phyloP scores from a whole-genome alignment of 805 yeast genomes.

The Torulaspora microellipsoides region DNA sequence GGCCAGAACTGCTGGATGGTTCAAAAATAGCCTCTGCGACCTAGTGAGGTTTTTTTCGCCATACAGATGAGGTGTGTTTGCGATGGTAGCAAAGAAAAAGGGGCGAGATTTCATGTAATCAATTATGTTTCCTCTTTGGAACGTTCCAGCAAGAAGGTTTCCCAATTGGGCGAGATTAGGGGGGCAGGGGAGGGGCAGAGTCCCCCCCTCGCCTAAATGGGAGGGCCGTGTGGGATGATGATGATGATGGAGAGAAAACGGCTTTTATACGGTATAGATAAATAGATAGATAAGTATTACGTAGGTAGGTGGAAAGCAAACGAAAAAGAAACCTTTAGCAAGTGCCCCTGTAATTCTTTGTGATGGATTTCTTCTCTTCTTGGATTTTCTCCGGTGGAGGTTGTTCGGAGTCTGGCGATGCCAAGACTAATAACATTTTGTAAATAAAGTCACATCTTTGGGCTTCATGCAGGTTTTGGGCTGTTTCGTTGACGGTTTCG shows the following conservation, averaged over 20 bases:
- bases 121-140: neutral
- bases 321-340: slow-evolving; percentile 12
- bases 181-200: too few relatives aligned
- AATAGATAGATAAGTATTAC: too few relatives aligned
- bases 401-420: slow-evolving; percentile 19
- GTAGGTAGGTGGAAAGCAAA: neutral
- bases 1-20: too few relatives aligned
- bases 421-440: slow-evolving; percentile 22
- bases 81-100: neutral
- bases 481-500: slow-evolving; percentile 9
- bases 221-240: neutral
- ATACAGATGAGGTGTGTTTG: neutral
- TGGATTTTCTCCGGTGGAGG: slow-evolving; percentile 5
- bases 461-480: slow-evolving; percentile 2
- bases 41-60: too few relatives aligned
- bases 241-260: too few relatives aligned
- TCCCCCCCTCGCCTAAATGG: too few relatives aligned
- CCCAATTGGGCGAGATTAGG: too few relatives aligned
- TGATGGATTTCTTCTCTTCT: slow-evolving; percentile 10
- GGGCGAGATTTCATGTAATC: neutral
- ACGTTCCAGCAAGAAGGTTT: too few relatives aligned
- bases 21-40: too few relatives aligned
- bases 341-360: slow-evolving; percentile 32
- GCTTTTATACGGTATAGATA: too few relatives aligned
- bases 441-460: slow-evolving; percentile 18